Percentiles rank a stretch among this genome's conserved stretches.
These are phyloP conservation scores for Aspergillus floridensis DNA, from an alignment of 2,329 filamentous ascomycete genomes.

Conservation along the genomic window DNA sequence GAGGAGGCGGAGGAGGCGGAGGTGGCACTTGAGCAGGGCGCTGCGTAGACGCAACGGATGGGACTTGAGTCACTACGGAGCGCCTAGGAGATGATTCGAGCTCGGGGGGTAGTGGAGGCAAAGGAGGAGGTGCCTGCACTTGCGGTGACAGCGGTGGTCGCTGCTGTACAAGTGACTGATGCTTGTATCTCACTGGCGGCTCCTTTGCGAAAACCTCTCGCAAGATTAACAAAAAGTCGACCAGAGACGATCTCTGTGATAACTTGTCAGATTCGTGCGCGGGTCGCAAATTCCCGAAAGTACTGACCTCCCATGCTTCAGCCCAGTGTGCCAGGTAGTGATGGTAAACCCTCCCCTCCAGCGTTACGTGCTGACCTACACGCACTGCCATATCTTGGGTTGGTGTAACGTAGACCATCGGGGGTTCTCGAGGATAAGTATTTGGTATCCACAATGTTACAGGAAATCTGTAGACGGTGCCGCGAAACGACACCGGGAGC, in stretches of 20 bases:
- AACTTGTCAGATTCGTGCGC: background rate
- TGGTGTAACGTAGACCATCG: slow-evolving; percentile 84
- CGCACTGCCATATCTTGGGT: slow-evolving; percentile 84
- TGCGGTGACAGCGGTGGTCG: slow-evolving; percentile 34
- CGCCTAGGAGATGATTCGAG: slow-evolving; percentile 44
- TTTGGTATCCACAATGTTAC: slow-evolving; percentile 92
- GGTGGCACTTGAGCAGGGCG: slow-evolving; percentile 21
- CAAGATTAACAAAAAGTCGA: slow-evolving; percentile 78
- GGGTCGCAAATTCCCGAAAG: background rate
- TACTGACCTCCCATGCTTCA: slow-evolving; percentile 82
- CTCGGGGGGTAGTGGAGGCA: slow-evolving; percentile 71
- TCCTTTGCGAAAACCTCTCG: slow-evolving; percentile 91
- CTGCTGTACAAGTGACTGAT: slow-evolving; percentile 36
- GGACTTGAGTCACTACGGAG: slow-evolving; percentile 29
- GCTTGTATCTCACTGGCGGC: slow-evolving; percentile 79
- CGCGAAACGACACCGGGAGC: slow-evolving; percentile 85
- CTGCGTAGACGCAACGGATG: slow-evolving; percentile 12
- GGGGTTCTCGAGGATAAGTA: slow-evolving; percentile 79
- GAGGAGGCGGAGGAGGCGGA: slow-evolving; percentile 33
- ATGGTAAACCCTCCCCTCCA: slow-evolving; percentile 91
- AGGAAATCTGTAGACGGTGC: slow-evolving; percentile 85
- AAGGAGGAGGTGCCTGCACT: slow-evolving; percentile 57
- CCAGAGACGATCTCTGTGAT: slow-evolving; percentile 70
- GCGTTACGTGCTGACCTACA: slow-evolving; percentile 90
- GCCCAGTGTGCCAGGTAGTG: slow-evolving; percentile 90